These are phyloP conservation scores for Phialemoniopsis sp. DNA, from an alignment of 2,329 filamentous ascomycete genomes.

Conservation along the genomic window DNA sequence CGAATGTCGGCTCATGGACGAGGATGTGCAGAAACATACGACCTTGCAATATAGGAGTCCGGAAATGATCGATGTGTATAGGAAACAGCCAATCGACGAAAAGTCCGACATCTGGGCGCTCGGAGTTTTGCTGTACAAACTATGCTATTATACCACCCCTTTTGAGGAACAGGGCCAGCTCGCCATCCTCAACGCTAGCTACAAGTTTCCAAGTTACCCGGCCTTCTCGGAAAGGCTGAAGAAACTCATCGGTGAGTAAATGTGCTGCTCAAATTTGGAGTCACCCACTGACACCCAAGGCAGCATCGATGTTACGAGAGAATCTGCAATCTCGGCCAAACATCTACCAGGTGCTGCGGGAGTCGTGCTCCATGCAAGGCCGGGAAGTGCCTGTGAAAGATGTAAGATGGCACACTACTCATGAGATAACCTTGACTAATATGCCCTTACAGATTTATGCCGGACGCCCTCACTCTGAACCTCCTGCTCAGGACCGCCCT, in stretches of 20 bases:
- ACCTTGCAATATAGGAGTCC: slow-evolving; percentile 96
- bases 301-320: slow-evolving; percentile 87
- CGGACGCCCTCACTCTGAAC: slow-evolving; percentile 59
- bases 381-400: slow-evolving; percentile 84
- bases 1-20: slow-evolving; percentile 89
- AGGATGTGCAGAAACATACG: slow-evolving; percentile 95
- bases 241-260: slow-evolving; percentile 73
- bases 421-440: slow-evolving; percentile 6
- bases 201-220: slow-evolving; percentile 85
- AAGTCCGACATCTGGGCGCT: slow-evolving; percentile 99
- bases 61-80: slow-evolving; percentile 98
- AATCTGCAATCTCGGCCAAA: slow-evolving; percentile 76
- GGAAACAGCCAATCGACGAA: slow-evolving; percentile 94
- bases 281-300: slow-evolving; percentile 3
- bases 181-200: slow-evolving; percentile 93
- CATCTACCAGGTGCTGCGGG: slow-evolving; percentile 87
- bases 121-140: slow-evolving; percentile 91
- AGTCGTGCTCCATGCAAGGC: slow-evolving; percentile 85
- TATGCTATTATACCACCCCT: slow-evolving; percentile 98
- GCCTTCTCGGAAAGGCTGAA: slow-evolving; percentile 87
- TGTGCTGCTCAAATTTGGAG: background rate
- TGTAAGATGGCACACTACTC: slow-evolving; percentile 43
- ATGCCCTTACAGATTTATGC: slow-evolving; percentile 63
- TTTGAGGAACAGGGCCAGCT: slow-evolving; percentile 98
- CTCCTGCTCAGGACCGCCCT: slow-evolving; percentile 43